Evolutionary conservation across 345 rosid genomes (phyloP).

Genomic region (Garcia nutans): DNA sequence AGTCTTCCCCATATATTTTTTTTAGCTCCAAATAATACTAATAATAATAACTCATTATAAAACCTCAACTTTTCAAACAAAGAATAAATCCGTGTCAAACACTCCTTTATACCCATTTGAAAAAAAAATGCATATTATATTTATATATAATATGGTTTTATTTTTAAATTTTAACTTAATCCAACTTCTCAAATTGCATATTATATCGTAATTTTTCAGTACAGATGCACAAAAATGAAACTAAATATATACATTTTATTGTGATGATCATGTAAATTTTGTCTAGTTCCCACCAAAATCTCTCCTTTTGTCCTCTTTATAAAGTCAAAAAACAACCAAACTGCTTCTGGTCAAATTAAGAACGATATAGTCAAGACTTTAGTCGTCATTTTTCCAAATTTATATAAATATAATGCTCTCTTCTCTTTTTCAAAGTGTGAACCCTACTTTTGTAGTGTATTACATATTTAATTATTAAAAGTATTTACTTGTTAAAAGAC

Average conservation of each 20-base stretch:
- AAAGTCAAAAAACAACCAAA: slow-evolving; percentile 7
- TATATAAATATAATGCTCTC: not conserved
- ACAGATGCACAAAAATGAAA: too few relatives aligned
- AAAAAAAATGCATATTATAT: too few relatives aligned
- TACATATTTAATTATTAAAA: too few relatives aligned
- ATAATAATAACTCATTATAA: not conserved
- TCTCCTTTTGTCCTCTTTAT: not conserved
- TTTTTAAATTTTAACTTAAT: slow-evolving; percentile 12
- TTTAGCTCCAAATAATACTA: not conserved
- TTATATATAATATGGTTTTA: not conserved
- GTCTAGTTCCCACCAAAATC: not conserved
- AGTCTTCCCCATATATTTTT: not conserved
- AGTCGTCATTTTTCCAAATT: not conserved
- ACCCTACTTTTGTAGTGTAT: too few relatives aligned
- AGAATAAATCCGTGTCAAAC: slow-evolving; percentile 17
- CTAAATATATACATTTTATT: too few relatives aligned
- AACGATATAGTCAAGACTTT: slow-evolving; percentile 11
- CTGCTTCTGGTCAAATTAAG: slow-evolving; percentile 22
- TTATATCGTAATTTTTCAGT: too few relatives aligned
- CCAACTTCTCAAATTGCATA: slow-evolving; percentile 8
- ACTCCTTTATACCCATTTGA: not conserved
- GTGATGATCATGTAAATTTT: too few relatives aligned
- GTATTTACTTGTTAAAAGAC: too few relatives aligned
- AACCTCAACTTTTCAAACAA: not conserved
- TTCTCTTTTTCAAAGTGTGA: too few relatives aligned